Evolutionary conservation across 495 filamentous ascomycete genomes (phyloP), one percentile per base, ranked within the genome.

Genomic region (Rhizodiscina lignyota): DNA sequence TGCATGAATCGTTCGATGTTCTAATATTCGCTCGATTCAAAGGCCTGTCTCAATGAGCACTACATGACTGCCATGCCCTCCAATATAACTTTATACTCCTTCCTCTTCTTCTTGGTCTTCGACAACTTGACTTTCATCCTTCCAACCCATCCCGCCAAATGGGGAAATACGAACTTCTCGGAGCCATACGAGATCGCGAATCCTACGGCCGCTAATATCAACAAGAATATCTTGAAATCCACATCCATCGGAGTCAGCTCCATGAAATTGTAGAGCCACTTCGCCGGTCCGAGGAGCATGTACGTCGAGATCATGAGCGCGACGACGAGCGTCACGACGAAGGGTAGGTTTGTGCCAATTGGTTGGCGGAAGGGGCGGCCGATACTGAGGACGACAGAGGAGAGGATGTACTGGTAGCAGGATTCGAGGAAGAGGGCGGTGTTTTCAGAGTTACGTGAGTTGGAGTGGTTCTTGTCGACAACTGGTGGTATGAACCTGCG

Each of bases 361-460:
- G 73, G 62, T 48, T 84, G 79, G 33, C 91, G 65, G 56, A 91
- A 99, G 5, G 91, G 91, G 13, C 70, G 69, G 4, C 91, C 91
- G 29, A 87, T 81, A 44, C 78, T 94, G 11, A 96, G 64, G 11
- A 96, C 79, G 37, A 94, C 65, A 11, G 79, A 91, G 1, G 82
- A 72, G 22, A 93, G 62, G 27, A 89, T 86, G 55, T 99, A 99
- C 54, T 96, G 86, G 49, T 81, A 96, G 46, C 83, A 92, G 1
- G 83, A 92, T 17, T 84, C 60, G 30, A 94, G 57, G 57, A 94
- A 99, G 13, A 99, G 59, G 0, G 77, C 69, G 0, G 85, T 91
- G 45, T 96, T 94, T 51, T 94, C 77, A 10, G 85, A 94, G 47
- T 96, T 96, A 37, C 71, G 62, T 34, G 86, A 72, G 42, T 92